A percentile compares a stretch with the other conserved stretches of the same genome.
These are phyloP conservation scores for Entrophospora sp. DNA, from an alignment of 192 early-diverging fungal genomes.

Conservation along the genomic window DNA sequence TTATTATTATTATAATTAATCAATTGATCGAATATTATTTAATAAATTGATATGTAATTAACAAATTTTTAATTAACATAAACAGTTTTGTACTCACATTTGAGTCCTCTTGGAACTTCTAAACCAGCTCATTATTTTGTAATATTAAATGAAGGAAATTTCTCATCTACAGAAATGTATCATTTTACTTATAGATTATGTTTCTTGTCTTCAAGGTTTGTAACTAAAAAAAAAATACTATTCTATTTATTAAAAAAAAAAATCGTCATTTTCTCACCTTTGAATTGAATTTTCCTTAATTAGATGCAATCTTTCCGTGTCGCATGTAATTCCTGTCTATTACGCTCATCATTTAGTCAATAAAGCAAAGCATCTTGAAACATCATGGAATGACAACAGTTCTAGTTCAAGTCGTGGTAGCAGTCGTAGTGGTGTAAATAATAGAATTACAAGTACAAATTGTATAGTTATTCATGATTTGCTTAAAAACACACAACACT, in stretches of 20 bases:
- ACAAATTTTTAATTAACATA: conserved; percentile 62
- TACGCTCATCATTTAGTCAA: neutral
- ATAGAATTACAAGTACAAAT: too few relatives aligned
- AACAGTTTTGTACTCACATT: conserved; percentile 63
- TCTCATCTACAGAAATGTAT: conserved; percentile 69
- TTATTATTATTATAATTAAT: conserved; percentile 74
- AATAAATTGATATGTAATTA: conserved; percentile 54
- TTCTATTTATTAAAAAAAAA: neutral
- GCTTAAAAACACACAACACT: too few relatives aligned
- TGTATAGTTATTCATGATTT: too few relatives aligned
- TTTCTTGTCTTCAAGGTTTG: conserved; percentile 69
- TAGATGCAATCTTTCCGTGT: neutral
- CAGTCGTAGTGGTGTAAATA: too few relatives aligned
- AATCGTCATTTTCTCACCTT: neutral
- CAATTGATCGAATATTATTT: conserved; percentile 37
- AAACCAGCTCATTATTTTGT: conserved; percentile 89
- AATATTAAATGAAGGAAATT: conserved; percentile 76
- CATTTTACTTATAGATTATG: conserved; percentile 83
- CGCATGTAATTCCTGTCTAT: neutral
- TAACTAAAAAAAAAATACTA: too few relatives aligned
- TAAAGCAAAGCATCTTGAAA: neutral
- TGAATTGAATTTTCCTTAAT: neutral
- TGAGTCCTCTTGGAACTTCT: conserved; percentile 87
- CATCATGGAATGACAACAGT: too few relatives aligned
- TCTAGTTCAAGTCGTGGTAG: too few relatives aligned